These are phyloP conservation scores for Hydnomerulius pinastri DNA, from an alignment of 768 basidiomycete species.

Conservation along the genomic window DNA sequence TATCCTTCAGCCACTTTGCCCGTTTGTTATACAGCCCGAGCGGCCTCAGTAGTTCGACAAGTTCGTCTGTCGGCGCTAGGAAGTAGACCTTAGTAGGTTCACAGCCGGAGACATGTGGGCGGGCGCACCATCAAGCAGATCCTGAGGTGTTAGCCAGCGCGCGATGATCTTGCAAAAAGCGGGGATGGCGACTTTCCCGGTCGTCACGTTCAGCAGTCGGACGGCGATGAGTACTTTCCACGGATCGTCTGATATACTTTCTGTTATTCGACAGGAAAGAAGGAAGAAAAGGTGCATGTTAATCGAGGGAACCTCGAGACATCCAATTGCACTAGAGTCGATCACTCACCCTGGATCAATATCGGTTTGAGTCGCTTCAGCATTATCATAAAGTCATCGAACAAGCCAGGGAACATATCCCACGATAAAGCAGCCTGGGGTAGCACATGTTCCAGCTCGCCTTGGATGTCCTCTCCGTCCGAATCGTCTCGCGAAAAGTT, in stretches of 20 bases:
- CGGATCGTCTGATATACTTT: constrained; percentile 53
- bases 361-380: constrained; percentile 32
- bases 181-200: constrained; percentile 63
- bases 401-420: constrained; percentile 7
- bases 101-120: neutral
- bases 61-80: constrained; percentile 45
- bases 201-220: constrained; percentile 70
- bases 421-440: neutral
- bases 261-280: no score
- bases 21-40: constrained; percentile 65
- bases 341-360: constrained; percentile 29
- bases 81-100: neutral
- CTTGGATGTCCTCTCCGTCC: neutral
- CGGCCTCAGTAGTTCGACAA: constrained; percentile 48
- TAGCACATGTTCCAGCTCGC: neutral
- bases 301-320: no score
- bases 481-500: neutral
- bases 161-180: constrained; percentile 59
- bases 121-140: constrained; percentile 53
- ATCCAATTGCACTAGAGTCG: no score
- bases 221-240: constrained; percentile 73
- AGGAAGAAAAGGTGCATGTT: neutral
- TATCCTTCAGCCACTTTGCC: constrained; percentile 51
- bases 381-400: constrained; percentile 27
- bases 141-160: constrained; percentile 59